Evolutionary conservation across 495 filamentous ascomycete genomes (phyloP), one percentile per base, ranked within the genome.

Genomic region (Evernia prunastri): DNA sequence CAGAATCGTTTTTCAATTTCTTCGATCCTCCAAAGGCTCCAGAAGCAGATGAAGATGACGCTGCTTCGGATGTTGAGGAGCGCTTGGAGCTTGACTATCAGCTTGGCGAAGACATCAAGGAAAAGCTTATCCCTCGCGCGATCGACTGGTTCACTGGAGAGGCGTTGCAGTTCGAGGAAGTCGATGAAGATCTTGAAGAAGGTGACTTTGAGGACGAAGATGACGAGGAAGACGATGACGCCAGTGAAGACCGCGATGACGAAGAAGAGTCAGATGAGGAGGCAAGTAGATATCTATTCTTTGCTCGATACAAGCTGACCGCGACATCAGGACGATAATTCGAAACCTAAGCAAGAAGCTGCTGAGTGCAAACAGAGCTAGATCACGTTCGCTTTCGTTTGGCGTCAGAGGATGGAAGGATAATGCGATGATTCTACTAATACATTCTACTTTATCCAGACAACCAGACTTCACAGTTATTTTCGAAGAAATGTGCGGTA

Each of bases 111-210:
- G 95, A 99, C 74, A 97, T 99, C 76, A 99, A 99, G 81, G 95
- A 99, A 83, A 99, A 99, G 78, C 83, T 99, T 64, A 99, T 99
- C 70, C 95, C 95, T 61, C 92, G 92, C 70, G 95, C 95, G 23
- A 93, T 99, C 71, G 95, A 97, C 77, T 99, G 95, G 95, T 99
- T 97, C 78, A 99, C 95, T 51, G 95, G 95, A 47, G 94, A 99
- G 78, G 95, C 95, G 61, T 86, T 97, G 67, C 94, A 96, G 69
- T 99, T 90, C 65, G 95, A 99, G 82, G 93, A 96, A 71, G 70
- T 96, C 8, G 90, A 93, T 60, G 92, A 95, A 64, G 90, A 96
- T 42, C 78, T 88, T 66, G 92, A 95, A 63, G 85, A 89, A 60
- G 90, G 87, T 63, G 89, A 89, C 61, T 88, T 88, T 60, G 89